Percentiles rank a stretch among this genome's conserved stretches.
Evolutionary conservation across 208 protist genomes (phyloP).

Genomic region (Phytomonas sp.): DNA sequence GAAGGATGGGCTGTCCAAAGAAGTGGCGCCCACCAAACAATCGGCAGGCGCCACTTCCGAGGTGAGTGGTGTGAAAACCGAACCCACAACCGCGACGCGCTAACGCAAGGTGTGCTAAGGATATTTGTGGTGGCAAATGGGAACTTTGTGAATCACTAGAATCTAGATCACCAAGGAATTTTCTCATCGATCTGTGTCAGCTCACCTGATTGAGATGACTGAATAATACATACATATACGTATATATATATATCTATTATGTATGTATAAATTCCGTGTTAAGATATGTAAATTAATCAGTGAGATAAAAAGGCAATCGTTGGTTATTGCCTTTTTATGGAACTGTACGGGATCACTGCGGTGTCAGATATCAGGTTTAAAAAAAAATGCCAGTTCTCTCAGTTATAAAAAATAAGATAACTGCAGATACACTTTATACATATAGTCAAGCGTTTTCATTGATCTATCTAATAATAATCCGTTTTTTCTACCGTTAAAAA

Average conservation of each 20-base stretch:
- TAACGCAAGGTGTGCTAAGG: neutral
- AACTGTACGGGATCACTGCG: neutral
- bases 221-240: neutral
- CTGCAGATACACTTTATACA: neutral
- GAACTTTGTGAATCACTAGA: neutral
- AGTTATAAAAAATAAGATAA: neutral
- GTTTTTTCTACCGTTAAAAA: conserved; percentile 9
- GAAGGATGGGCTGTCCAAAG: conserved; percentile 2
- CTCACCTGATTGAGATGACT: neutral
- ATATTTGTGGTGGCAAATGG: neutral
- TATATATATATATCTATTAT: neutral
- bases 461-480: conserved; percentile 7
- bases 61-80: neutral
- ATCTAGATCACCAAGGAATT: neutral
- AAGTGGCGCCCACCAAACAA: neutral
- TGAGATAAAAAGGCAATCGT: neutral
- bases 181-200: neutral
- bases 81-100: neutral
- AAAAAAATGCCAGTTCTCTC: no score
- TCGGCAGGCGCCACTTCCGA: neutral
- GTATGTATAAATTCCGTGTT: neutral
- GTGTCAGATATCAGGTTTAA: neutral
- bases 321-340: neutral
- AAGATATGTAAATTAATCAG: no score
- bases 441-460: conserved; percentile 5